Conservation (phyloP, 176 grass and related monocot species). For the Ampelocalamus luodianensis region DNA sequence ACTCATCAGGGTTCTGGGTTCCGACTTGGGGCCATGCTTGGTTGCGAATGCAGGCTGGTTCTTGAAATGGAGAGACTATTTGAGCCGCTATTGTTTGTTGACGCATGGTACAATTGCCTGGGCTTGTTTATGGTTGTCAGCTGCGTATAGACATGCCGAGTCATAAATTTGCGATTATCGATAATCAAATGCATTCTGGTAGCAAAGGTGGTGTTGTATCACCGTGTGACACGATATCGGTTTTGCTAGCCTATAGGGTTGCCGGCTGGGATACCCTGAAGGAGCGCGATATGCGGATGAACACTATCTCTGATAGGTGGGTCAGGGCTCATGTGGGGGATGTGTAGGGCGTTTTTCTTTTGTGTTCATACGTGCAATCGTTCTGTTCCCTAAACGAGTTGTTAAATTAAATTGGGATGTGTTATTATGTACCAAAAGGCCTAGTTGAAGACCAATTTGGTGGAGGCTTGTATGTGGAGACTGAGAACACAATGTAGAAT, state of each 20-base stretch:
- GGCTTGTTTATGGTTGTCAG: background rate
- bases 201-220: background rate
- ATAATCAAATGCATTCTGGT: background rate
- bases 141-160: too few relatives aligned
- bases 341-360: background rate
- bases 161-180: background rate
- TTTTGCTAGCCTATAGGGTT: background rate
- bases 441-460: background rate
- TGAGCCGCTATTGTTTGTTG: background rate
- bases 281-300: background rate
- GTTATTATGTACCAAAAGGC: background rate
- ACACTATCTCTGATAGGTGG: background rate
- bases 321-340: background rate
- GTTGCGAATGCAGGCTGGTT: background rate
- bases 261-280: background rate
- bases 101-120: background rate
- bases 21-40: background rate
- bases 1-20: background rate
- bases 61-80: background rate
- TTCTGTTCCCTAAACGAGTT: background rate
- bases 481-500: background rate
- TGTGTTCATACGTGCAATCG: background rate
- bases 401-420: background rate
- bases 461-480: background rate
- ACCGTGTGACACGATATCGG: background rate